Base-by-base conservation (phyloP, 2,329 filamentous ascomycete genomes). In the Paecilomyces fulvus region DNA sequence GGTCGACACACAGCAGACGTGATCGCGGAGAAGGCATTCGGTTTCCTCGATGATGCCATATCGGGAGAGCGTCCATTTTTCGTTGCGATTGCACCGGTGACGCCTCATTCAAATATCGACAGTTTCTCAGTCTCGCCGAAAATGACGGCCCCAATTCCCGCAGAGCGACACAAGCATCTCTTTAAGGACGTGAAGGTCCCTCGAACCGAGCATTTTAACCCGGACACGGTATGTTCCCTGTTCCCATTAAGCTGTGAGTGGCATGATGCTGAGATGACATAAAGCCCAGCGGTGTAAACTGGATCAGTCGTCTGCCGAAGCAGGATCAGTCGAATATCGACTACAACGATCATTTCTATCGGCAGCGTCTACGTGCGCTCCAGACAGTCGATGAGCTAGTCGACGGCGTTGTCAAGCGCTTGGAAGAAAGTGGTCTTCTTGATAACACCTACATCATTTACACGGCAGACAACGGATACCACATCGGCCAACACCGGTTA, bases 191-290 rank as follows among this genome's bases (percentile, higher is more conserved):
- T 76, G 0, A 79, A 75, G 21, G 79, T 88, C 0, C 87, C 87
- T 0, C 75, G 87, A 8, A 84, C 79, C 0, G 71, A 76, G 0
- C 83, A 83, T 65, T 90, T 89, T 69, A 90, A 90, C 61, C 85
- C 86, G 0, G 77, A 82, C 2, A 71, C 75, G 59, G 80, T 81
- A 67, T 37, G 72, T 65, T 8, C 14, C 12, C 5, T 6, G 3
- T 23, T 10, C 9, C 12, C 30, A 1, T 12, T 20, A 28, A 33
- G 6, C 3, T 30, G 17, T 21, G 5, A 21, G 23, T 10, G 3
- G 49, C 25, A 31, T 59, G 48, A 59, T 28, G 23, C 12, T 52
- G 17, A 11, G 0, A 30, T n/a, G 52, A 48, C 33, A 28, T 46
- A 12, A 53, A 73, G 64, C 69, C 74, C 8, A 75, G 72, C 49